Evolutionary conservation across 1,284 basidiomycete genomes (phyloP), one percentile per base, ranked within the genome.

Genomic region (Malassezia brasiliensis): DNA sequence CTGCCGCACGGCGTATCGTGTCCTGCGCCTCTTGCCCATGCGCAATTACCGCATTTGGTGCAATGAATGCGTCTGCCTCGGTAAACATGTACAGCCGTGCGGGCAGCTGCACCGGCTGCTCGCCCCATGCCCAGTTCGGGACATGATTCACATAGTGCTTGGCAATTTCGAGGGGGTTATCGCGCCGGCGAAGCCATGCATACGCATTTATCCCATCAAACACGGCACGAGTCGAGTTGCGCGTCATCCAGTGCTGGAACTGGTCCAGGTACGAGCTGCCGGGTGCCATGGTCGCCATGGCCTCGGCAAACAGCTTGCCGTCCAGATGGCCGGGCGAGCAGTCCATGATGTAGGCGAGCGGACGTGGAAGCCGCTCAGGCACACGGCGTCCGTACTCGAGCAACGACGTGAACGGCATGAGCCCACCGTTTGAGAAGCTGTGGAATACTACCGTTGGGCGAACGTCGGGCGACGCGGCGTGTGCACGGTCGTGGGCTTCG

Each of bases 391-490:
- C 48, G 17, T 3, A 40, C 4, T 41, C 14, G 37, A 48, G 34
- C 12, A 57, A 20, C 9, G 46, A 17, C 7, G 15, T 44, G 9
- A 48, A 45, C n/a, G 38, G 12, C 2, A 40, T 37, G 4, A 57
- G 11, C 14, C 55, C 55, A 6, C 55, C 55, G 34, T 57, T 57
- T 12, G 55, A 57, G 47, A 57, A 57, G 22, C 38, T 31, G 50
- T 57, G 55, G 17, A 52, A 31, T 3, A 50, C 10, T 9, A 52
- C 48, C 10, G 51, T 53, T 20, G 39, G 35, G 7, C 37, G 47
- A 12, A 14, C 31, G 9, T 9, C 45, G 10, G 45, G 32, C 14
- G 19, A 11, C 10, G 11, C 10, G 34, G 15, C n/a, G 17, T 6
- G 37, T 28, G 35, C 34, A 15, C 47, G 35, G 37, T 36, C 25